Base-by-base conservation (phyloP, 345 rosid species). In the Gossypium turneri region DNA sequence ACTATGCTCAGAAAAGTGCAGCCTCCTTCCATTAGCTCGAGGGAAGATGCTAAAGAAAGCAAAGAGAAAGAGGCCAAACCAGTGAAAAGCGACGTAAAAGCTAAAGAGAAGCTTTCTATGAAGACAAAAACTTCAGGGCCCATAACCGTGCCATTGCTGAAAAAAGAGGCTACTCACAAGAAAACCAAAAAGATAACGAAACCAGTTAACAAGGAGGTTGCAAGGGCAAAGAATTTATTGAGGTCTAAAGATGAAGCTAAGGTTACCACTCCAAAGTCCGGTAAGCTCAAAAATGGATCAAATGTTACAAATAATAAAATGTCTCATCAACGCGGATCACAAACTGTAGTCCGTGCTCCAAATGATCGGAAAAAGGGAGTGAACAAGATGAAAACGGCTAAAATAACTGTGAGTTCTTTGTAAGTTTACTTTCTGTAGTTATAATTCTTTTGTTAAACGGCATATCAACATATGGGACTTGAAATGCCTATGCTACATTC, bases 171-270 rank as follows among this genome's bases (percentile, higher is more conserved):
- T 73, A 38, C 75, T 22, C 50, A 47, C 27, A 82, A 82, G 81
- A 73, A 27, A 72, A 44, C 70, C 19, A 52, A 55, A 38, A 80
- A 82, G 81, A 73, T 29, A 64, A 74, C 74, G 75, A 85, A 78
- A 56, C 75, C 81, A 45, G 24, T 24, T n/a, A 84, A 69, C 45
- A 83, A 82, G 64, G 85, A 79, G 65, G 71, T 15, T 58, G 68
- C 25, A 24, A 88, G 80, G 82, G 78, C 82, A 73, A 86, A 79
- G 84, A 82, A 71, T 38, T 73, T 79, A 66, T 48, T 80, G 53
- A 81, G 56, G 57, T 68, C 83, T 76, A 83, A 79, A 44, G 87
- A 85, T 73, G 84, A 79, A 72, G 73, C 73, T 71, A 84, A 85
- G 78, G 73, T 79, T 74, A 69, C 73, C 70, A 3, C 78, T 50